phyloP scores from a whole-genome alignment of 2,329 filamentous ascomycete genomes.

The Orbilia blumenaviensis region DNA sequence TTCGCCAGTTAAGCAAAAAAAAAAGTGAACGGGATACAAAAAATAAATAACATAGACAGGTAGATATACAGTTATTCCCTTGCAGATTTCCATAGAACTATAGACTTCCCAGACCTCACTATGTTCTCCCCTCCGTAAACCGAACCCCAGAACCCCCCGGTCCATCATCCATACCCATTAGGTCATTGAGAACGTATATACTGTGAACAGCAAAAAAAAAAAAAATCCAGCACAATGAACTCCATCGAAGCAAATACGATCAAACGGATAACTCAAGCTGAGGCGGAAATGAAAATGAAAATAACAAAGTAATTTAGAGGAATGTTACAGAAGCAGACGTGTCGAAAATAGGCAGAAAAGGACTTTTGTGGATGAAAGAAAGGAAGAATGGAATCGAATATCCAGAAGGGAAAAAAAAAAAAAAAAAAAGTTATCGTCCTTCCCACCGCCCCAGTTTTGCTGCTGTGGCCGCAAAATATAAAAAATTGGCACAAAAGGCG shows the following conservation, averaged over 20 bases:
- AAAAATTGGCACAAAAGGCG: slow-evolving; percentile 9
- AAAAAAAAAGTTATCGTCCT: slow-evolving; percentile 18
- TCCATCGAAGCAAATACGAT: slow-evolving; percentile 31
- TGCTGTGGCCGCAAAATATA: slow-evolving; percentile 46
- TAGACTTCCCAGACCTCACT: slow-evolving; percentile 17
- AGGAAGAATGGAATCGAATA: not conserved
- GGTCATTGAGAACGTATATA: slow-evolving; percentile 49
- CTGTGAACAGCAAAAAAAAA: slow-evolving; percentile 22
- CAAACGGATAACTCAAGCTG: slow-evolving; percentile 29
- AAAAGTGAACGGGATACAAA: not conserved
- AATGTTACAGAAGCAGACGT: slow-evolving; percentile 17
- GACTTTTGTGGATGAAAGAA: not conserved
- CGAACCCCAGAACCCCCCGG: slow-evolving; percentile 12
- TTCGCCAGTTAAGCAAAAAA: slow-evolving; percentile 1
- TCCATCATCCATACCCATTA: slow-evolving; percentile 49
- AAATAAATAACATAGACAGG: slow-evolving; percentile 7
- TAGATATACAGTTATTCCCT: slow-evolving; percentile 25
- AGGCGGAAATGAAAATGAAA: slow-evolving; percentile 21
- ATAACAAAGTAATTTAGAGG: slow-evolving; percentile 28
- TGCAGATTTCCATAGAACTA: slow-evolving; percentile 15
- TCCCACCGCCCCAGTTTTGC: slow-evolving; percentile 32
- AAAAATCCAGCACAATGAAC: slow-evolving; percentile 39
- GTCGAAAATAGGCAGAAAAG: not conserved
- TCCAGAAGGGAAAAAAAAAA: no score
- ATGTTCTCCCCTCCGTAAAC: slow-evolving; percentile 12